A percentile compares a stretch with the other conserved stretches of the same genome.
These are phyloP conservation scores for Aspergillus puulaauensis DNA, from an alignment of 2,329 filamentous ascomycete genomes.

Conservation along the genomic window DNA sequence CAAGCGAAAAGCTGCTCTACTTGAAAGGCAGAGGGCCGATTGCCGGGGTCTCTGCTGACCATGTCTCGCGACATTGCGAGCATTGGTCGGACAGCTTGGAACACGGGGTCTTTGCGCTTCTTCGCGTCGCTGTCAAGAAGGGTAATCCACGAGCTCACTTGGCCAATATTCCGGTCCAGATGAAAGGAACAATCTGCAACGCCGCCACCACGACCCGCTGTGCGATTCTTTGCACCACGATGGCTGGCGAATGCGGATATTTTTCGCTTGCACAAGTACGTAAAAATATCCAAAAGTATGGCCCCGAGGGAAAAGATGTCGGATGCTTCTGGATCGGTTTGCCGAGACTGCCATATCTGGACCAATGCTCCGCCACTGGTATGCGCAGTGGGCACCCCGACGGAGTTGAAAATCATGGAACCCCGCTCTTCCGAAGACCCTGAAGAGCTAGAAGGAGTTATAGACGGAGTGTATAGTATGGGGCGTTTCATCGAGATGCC, in stretches of 20 bases:
- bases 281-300: slow-evolving; percentile 59
- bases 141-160: slow-evolving; percentile 58
- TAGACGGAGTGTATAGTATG: slow-evolving; percentile 33
- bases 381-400: slow-evolving; percentile 34
- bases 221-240: slow-evolving; percentile 53
- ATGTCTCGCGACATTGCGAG: slow-evolving; percentile 39
- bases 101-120: slow-evolving; percentile 41
- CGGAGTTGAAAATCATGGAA: slow-evolving; percentile 14
- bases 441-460: slow-evolving; percentile 32
- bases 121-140: slow-evolving; percentile 49
- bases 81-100: slow-evolving; percentile 39
- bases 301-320: slow-evolving; percentile 62
- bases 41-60: slow-evolving; percentile 33
- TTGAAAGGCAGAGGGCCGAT: slow-evolving; percentile 31
- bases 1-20: slow-evolving; percentile 26
- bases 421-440: slow-evolving; percentile 18
- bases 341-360: slow-evolving; percentile 40
- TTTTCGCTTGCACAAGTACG: slow-evolving; percentile 58
- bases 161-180: slow-evolving; percentile 49
- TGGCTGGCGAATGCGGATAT: slow-evolving; percentile 56
- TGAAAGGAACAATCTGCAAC: slow-evolving; percentile 60
- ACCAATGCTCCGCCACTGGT: slow-evolving; percentile 29
- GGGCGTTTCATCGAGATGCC: slow-evolving; percentile 26
- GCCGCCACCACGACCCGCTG: slow-evolving; percentile 47
- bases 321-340: slow-evolving; percentile 38